Evolutionary conservation across 352 stramenopile genomes (phyloP).

Genomic region (Albugo candida): DNA sequence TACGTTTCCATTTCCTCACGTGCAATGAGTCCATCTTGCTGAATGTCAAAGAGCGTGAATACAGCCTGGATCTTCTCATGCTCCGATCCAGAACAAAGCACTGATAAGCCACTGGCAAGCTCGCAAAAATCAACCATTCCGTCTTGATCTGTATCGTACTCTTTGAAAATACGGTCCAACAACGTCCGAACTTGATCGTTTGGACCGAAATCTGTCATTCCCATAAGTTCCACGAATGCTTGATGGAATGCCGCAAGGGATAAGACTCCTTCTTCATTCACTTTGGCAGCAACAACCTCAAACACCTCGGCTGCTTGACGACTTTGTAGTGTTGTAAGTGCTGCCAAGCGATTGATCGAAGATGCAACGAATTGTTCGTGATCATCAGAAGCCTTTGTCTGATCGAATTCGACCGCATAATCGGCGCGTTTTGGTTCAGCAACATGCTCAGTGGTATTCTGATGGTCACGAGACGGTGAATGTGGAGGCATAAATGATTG

Average conservation of each 20-base stretch:
- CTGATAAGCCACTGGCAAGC: conserved; percentile 59
- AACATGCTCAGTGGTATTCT: neutral
- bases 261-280: conserved; percentile 66
- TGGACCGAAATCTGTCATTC: conserved; percentile 12
- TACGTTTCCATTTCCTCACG: conserved; percentile 75
- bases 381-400: conserved; percentile 12
- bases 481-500: neutral
- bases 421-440: neutral
- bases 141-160: conserved; percentile 57
- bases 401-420: conserved; percentile 5
- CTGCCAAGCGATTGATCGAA: conserved; percentile 14
- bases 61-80: conserved; percentile 64
- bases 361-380: conserved; percentile 3
- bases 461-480: neutral
- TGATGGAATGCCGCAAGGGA: conserved; percentile 41
- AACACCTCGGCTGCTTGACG: conserved; percentile 50
- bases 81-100: conserved; percentile 59
- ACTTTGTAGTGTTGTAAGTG: conserved; percentile 23
- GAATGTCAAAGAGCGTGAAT: conserved; percentile 77
- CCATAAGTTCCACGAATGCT: conserved; percentile 45
- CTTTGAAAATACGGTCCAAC: conserved; percentile 46
- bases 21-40: conserved; percentile 72
- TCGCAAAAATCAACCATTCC: conserved; percentile 76
- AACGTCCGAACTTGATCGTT: conserved; percentile 23
- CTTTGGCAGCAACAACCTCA: conserved; percentile 59